phyloP scores from a whole-genome alignment of 306 rosid species.

The Arachis stenosperma region DNA sequence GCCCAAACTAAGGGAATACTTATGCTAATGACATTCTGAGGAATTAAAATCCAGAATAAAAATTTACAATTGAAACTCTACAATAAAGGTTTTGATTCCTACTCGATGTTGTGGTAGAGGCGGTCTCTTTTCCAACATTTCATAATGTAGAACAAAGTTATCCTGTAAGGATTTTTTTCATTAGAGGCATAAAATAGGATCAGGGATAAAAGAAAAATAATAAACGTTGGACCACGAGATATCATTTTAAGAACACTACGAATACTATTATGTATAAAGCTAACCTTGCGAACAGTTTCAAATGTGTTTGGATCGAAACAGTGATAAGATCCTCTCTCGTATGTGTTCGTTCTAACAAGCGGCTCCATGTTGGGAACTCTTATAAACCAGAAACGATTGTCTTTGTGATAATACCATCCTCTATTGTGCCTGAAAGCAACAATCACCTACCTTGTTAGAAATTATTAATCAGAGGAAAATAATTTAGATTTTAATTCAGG shows the following conservation, averaged over 20 bases:
- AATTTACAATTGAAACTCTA: conserved; percentile 68
- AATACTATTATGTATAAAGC: conserved; percentile 35
- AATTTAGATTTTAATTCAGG: neutral
- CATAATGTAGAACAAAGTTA: conserved; percentile 76
- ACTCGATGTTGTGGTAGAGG: conserved; percentile 67
- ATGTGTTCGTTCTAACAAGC: conserved; percentile 70
- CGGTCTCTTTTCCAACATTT: conserved; percentile 85
- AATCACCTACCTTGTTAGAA: conserved; percentile 22
- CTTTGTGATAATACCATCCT: conserved; percentile 96
- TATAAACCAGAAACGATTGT: conserved; percentile 68
- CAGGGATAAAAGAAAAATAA: neutral
- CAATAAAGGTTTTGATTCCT: conserved; percentile 38
- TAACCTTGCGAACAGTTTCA: conserved; percentile 83
- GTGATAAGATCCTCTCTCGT: conserved; percentile 87
- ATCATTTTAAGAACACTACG: neutral
- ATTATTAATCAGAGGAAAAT: conserved; percentile 2
- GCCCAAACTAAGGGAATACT: conserved; percentile 37
- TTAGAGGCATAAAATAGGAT: conserved; percentile 22
- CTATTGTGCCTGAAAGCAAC: conserved; percentile 62
- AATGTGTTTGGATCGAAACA: conserved; percentile 86
- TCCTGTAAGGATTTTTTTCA: conserved; percentile 63
- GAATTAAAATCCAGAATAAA: conserved; percentile 37
- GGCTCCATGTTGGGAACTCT: conserved; percentile 82
- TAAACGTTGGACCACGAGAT: neutral
- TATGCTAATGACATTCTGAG: conserved; percentile 46